phyloP scores from a whole-genome alignment of 2,329 filamentous ascomycete genomes.

The Paramyrothecium roridum region DNA sequence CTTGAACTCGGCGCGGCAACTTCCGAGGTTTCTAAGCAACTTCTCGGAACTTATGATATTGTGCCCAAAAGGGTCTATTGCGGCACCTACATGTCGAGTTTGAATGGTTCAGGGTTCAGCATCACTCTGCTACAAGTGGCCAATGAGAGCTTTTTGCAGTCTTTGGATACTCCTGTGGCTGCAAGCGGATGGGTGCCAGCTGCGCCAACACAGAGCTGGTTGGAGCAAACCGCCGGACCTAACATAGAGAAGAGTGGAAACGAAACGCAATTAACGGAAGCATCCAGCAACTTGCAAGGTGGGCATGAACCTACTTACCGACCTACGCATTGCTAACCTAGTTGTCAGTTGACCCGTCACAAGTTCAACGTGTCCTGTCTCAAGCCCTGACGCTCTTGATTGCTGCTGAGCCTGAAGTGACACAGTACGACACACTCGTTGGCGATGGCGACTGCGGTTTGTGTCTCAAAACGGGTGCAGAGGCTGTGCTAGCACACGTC shows the following conservation, averaged over 20 bases:
- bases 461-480: slow-evolving; percentile 27
- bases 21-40: slow-evolving; percentile 12
- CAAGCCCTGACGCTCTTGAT: slow-evolving; percentile 7
- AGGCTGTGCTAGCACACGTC: slow-evolving; percentile 59
- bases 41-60: slow-evolving; percentile 9
- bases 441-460: slow-evolving; percentile 26
- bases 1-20: slow-evolving; percentile 16
- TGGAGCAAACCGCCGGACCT: background rate
- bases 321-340: background rate
- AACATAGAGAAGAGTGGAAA: background rate
- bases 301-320: background rate
- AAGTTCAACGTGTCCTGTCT: background rate
- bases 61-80: slow-evolving; percentile 44
- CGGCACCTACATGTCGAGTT: slow-evolving; percentile 65
- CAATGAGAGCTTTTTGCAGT: background rate
- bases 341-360: slow-evolving; percentile 5
- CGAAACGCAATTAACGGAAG: background rate
- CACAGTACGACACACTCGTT: slow-evolving; percentile 21
- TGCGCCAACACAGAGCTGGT: background rate
- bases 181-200: slow-evolving; percentile 4
- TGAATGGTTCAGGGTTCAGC: slow-evolving; percentile 71
- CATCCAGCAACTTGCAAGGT: too few species aligned
- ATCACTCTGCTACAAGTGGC: slow-evolving; percentile 39
- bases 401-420: slow-evolving; percentile 33
- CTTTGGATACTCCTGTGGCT: slow-evolving; percentile 2